Conservation (phyloP, 108 stramenopile species). For the Thalassiosira profunda region DNA sequence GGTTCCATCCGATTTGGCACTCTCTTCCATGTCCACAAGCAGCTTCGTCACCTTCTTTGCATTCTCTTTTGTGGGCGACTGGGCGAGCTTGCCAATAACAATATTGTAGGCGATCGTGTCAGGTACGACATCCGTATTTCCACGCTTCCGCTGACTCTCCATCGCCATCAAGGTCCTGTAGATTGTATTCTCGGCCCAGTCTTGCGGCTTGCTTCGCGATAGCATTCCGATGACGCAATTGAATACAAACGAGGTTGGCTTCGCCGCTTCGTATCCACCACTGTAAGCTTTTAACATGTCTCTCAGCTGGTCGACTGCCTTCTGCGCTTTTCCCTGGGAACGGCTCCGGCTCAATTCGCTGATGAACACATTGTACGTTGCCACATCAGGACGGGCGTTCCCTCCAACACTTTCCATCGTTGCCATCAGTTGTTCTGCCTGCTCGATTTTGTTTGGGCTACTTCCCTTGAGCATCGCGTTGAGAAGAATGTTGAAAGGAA, state of each 20-base stretch:
- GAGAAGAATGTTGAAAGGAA: conserved; percentile 37
- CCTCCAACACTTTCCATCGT: conserved; percentile 32
- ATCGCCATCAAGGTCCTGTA: conserved; percentile 41
- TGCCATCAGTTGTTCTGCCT: conserved; percentile 30
- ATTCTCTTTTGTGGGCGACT: conserved; percentile 25
- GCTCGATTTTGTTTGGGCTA: conserved; percentile 4
- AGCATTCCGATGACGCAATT: conserved; percentile 47
- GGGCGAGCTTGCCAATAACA: conserved; percentile 45
- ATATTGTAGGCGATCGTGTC: conserved; percentile 63
- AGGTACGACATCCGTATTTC: conserved; percentile 39
- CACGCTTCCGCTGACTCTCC: conserved; percentile 31
- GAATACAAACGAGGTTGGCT: conserved; percentile 38
- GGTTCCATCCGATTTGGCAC: background rate
- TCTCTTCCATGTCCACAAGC: conserved; percentile 15
- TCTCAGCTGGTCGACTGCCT: conserved; percentile 40
- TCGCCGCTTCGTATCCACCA: conserved; percentile 33
- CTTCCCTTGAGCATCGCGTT: conserved; percentile 12
- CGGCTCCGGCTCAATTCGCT: conserved; percentile 19
- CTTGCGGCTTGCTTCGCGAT: conserved; percentile 23
- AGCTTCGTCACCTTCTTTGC: conserved; percentile 44
- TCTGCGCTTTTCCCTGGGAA: conserved; percentile 10
- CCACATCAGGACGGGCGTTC: conserved; percentile 39
- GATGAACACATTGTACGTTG: conserved; percentile 46
- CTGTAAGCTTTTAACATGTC: conserved; percentile 40
- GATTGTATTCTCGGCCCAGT: conserved; percentile 38